Evolutionary conservation across 2,329 filamentous ascomycete genomes (phyloP).

Genomic region (Epichloe amarillans): DNA sequence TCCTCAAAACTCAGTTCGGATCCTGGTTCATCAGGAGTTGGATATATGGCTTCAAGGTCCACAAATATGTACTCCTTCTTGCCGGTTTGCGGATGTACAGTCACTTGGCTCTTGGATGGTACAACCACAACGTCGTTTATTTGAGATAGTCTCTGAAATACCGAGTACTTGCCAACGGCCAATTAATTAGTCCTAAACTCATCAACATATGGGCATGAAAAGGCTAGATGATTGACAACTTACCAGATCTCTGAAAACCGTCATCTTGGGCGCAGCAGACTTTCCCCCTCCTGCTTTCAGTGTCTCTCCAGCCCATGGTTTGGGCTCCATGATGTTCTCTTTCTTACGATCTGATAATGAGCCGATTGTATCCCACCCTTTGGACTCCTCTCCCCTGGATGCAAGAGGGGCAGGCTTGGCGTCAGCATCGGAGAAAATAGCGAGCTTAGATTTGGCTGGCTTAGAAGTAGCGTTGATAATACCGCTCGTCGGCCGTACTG

Average conservation of each 20-base stretch:
- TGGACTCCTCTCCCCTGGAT: slow-evolving; percentile 40
- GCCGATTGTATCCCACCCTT: slow-evolving; percentile 87
- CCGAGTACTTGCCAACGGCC: slow-evolving; percentile 27
- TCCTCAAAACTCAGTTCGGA: slow-evolving; percentile 87
- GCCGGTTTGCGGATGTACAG: slow-evolving; percentile 68
- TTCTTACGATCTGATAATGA: slow-evolving; percentile 81
- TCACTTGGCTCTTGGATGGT: slow-evolving; percentile 62
- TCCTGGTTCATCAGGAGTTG: slow-evolving; percentile 54
- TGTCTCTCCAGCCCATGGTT: slow-evolving; percentile 85
- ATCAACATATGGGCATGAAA: slow-evolving; percentile 59
- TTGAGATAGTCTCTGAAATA: slow-evolving; percentile 43
- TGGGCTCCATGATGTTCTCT: slow-evolving; percentile 77
- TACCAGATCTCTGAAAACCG: slow-evolving; percentile 93
- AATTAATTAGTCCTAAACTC: slow-evolving; percentile 88
- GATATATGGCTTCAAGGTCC: slow-evolving; percentile 75
- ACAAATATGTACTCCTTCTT: slow-evolving; percentile 80
- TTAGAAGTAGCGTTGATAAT: slow-evolving; percentile 41
- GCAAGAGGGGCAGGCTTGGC: slow-evolving; percentile 43
- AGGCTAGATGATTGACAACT: slow-evolving; percentile 19
- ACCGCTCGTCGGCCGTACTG: slow-evolving; percentile 36
- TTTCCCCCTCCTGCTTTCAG: slow-evolving; percentile 82
- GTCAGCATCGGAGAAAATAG: slow-evolving; percentile 76
- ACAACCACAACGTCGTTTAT: slow-evolving; percentile 55
- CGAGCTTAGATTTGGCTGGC: slow-evolving; percentile 65
- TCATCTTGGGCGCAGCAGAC: slow-evolving; percentile 61